Base-by-base conservation (phyloP, 1,139 yeast species). In the Spathaspora sp. region DNA sequence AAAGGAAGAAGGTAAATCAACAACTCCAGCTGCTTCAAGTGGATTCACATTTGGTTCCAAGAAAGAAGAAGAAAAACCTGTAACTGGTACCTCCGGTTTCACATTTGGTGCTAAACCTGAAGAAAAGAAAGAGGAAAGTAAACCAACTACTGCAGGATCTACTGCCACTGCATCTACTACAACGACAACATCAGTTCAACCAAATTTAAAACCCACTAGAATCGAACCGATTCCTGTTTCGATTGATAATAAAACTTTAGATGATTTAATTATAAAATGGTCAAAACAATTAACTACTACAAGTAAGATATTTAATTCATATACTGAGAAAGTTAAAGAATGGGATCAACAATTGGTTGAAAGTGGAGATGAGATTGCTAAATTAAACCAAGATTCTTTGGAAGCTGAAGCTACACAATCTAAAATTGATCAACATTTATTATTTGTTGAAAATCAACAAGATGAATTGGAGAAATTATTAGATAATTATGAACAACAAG, bases 251-350 rank as follows among this genome's bases (percentile, higher is more conserved):
- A 89, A 89, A 62, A 89, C 97, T 1, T 74, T 95, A 62, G 99
- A 93, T 58, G 99, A 93, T 62, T 78, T 93, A 53, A 87, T 95
- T 44, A 81, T 90, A 27, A 90, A 87, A 65, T 95, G 99, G 99
- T 87, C 97, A 1, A 81, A 82, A 48, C 96, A 95, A 56, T 70
- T 93, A 50, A 76, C 91, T 3, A 76, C 80, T 18, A 83, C 95
- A 0, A 80, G 93, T 1, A 74, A 76, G 25, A 84, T 88, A 33
- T 93, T 91, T 67, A 86, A 85, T 50, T 66, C 76, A n/a, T 95
- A 88, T 59, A 86, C 96, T 16, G 69, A 74, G 16, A 86, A 85
- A 51, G 84, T 91, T 24, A 83, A 85, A 51, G 77, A 79, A 46
- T 91, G 97, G 96, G 99, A 95, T 64, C 80, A 81, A 49, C 82